Conservation (phyloP, 257 asterid genomes). For the Nicotiana attenuata region DNA sequence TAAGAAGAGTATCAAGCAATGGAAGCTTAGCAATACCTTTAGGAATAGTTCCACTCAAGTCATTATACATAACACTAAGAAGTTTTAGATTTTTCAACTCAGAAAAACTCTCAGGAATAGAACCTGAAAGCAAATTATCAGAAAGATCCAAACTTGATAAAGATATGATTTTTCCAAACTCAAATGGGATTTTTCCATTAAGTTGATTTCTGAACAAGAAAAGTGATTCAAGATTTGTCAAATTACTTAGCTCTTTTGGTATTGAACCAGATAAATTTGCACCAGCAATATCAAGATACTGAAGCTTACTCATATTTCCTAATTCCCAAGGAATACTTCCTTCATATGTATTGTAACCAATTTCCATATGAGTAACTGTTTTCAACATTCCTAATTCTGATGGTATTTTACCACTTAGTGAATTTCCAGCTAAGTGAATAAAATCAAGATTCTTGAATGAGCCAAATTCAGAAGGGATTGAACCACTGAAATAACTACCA, state of each 20-base stretch:
- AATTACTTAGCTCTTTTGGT: conserved; percentile 56
- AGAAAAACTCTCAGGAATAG: conserved; percentile 74
- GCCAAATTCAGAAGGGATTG: conserved; percentile 78
- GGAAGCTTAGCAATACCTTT: conserved; percentile 73
- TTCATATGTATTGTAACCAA: conserved; percentile 75
- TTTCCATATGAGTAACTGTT: conserved; percentile 80
- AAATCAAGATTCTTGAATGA: conserved; percentile 54
- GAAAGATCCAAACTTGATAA: conserved; percentile 97
- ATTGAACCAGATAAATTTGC: conserved; percentile 80
- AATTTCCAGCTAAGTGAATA: conserved; percentile 89
- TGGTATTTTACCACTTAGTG: conserved; percentile 59
- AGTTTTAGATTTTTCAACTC: conserved; percentile 59
- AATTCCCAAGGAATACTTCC: conserved; percentile 86
- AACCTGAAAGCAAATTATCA: conserved; percentile 72
- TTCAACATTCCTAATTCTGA: conserved; percentile 58
- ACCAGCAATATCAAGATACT: conserved; percentile 87
- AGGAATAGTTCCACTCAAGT: conserved; percentile 72
- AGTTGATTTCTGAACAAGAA: conserved; percentile 76
- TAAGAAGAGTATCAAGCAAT: conserved; percentile 64
- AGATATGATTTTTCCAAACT: conserved; percentile 45
- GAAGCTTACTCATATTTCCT: conserved; percentile 69
- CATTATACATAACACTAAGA: conserved; percentile 88
- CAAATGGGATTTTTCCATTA: conserved; percentile 57
- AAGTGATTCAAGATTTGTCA: conserved; percentile 74
- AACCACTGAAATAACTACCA: conserved; percentile 92